phyloP scores from a whole-genome alignment of 768 basidiomycete species.

The Strobilomyces dryophilus region DNA sequence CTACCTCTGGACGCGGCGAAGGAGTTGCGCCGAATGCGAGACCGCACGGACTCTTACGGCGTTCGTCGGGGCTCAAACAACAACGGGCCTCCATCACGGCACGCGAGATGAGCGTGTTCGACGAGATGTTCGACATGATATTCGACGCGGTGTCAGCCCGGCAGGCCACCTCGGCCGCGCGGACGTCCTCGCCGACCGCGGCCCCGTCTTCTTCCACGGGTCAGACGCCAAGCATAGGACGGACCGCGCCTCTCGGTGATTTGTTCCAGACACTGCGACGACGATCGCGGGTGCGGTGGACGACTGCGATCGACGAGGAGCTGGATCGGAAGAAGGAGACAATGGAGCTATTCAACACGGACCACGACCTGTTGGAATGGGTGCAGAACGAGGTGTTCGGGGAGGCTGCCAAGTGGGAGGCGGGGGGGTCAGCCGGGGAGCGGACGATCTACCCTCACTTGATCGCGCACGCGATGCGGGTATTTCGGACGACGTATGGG shows the following conservation, averaged over 20 bases:
- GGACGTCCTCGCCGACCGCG: not conserved
- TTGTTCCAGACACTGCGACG: conserved; percentile 54
- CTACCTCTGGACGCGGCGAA: not conserved
- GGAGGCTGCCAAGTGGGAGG: conserved; percentile 48
- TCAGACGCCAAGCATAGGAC: conserved; percentile 17
- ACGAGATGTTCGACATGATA: conserved; percentile 71
- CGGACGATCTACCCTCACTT: conserved; percentile 69
- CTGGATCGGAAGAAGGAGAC: conserved; percentile 70
- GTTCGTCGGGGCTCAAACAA: conserved; percentile 10
- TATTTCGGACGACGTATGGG: conserved; percentile 71
- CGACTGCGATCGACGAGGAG: conserved; percentile 47
- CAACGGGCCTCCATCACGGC: conserved; percentile 63
- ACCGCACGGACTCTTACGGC: not conserved
- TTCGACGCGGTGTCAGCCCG: conserved; percentile 50
- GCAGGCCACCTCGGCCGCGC: conserved; percentile 6
- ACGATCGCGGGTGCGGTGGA: conserved; percentile 47
- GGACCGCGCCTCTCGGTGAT: conserved; percentile 34
- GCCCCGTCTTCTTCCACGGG: not conserved
- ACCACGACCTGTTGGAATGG: conserved; percentile 73
- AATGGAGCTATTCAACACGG: conserved; percentile 65
- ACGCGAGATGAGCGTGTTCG: conserved; percentile 60
- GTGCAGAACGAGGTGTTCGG: conserved; percentile 64
- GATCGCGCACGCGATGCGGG: conserved; percentile 71
- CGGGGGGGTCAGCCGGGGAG: conserved; percentile 46
- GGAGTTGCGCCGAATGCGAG: not conserved